Base-by-base conservation (phyloP, 306 rosid genomes). In the Glycyrrhiza uralensis region DNA sequence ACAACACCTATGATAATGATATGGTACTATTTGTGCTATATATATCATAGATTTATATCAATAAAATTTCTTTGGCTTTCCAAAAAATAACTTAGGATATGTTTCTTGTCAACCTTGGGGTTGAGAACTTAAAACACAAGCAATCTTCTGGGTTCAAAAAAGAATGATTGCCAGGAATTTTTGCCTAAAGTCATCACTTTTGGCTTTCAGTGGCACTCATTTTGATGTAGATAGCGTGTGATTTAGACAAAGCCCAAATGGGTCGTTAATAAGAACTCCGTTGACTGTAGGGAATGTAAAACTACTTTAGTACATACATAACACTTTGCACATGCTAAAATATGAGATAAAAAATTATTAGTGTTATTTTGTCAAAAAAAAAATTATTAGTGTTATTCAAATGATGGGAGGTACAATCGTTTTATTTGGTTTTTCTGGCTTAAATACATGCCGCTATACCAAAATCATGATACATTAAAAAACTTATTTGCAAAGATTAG, bases 401-500 rank as follows among this genome's bases (percentile, higher is more conserved):
- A 67, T 74, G 23, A 39, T 50, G 18, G 10, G 12, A 77, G 57
- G 36, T 61, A 66, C 82, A 78, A 50, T 19, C 24, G 63, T 55
- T 76, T 51, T 68, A 17, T 69, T 22, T 64, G 75, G 60, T 76
- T 68, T n/a, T 58, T 61, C 22, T 29, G 24, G 30, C 50, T 19
- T 14, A 64, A 71, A 36, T 50, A 30, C 50, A 26, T 39, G 66
- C 45, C 66, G 39, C 79, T 20, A 15, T 75, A 44, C 44, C 59
- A 57, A 74, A 70, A 38, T 59, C 49, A 41, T 66, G 54, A 44
- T 61, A 39, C 81, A 71, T 11, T 12, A 10, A 17, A 23, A n/a
- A 30, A 50, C 13, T 46, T 72, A 74, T 79, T 58, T 69, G 83
- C 76, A 69, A 7, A 62, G 66, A 24, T 24, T 66, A 83, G 32